Percentiles rank a stretch among this genome's conserved stretches.
Evolutionary conservation across 2,329 filamentous ascomycete species (phyloP).

Genomic region (Scleromitrula shiraiana): DNA sequence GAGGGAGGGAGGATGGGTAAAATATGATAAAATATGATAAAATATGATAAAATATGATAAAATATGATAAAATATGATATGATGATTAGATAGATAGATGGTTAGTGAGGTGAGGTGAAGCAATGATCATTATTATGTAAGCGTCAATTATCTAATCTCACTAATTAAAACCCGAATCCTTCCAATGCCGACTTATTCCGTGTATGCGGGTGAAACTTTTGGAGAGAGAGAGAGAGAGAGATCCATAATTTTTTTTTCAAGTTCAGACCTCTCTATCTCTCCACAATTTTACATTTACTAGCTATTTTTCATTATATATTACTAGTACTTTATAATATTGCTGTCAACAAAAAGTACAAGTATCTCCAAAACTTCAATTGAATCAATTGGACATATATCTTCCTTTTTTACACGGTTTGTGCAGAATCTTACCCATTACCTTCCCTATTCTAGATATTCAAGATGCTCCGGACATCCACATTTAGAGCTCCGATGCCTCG

Average conservation of each 20-base stretch:
- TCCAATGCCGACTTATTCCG: background rate
- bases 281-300: background rate
- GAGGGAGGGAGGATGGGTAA: background rate
- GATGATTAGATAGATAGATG: no score
- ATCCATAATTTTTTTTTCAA: background rate
- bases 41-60: no score
- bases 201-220: background rate
- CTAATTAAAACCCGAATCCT: no score
- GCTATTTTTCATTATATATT: no score
- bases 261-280: background rate
- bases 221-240: no score
- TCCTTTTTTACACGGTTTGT: background rate
- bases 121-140: background rate
- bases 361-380: slow-evolving; percentile 4
- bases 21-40: no score
- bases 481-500: slow-evolving; percentile 8
- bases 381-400: background rate
- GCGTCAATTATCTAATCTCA: background rate
- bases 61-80: no score
- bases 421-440: background rate
- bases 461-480: slow-evolving; percentile 8
- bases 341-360: no score
- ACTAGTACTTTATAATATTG: background rate
- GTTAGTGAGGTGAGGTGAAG: no score
- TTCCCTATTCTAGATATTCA: slow-evolving; percentile 2